These are phyloP conservation scores for Tolypocladium capitatum DNA, from an alignment of 2,329 filamentous ascomycete species.

Conservation along the genomic window DNA sequence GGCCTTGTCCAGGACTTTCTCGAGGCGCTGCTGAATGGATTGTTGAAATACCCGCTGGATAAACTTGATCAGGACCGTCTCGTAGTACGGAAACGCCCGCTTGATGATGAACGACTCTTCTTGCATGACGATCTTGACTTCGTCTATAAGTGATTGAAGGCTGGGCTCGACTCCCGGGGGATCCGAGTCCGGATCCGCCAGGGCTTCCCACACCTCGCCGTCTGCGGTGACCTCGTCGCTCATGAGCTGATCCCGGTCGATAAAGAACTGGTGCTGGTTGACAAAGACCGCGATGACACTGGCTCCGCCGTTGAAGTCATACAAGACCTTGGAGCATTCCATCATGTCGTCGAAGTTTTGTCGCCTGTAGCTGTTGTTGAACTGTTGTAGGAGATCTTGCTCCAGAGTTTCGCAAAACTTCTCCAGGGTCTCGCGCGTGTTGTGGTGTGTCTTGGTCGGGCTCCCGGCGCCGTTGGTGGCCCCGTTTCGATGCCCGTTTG, in stretches of 20 bases:
- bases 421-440: slow-evolving; percentile 82
- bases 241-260: slow-evolving; percentile 84
- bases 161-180: slow-evolving; percentile 85
- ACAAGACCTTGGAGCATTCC: slow-evolving; percentile 84
- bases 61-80: slow-evolving; percentile 85
- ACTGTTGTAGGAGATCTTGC: slow-evolving; percentile 88
- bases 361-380: slow-evolving; percentile 90
- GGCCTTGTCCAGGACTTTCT: slow-evolving; percentile 92
- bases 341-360: slow-evolving; percentile 98
- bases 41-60: slow-evolving; percentile 95
- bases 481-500: slow-evolving; percentile 41
- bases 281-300: slow-evolving; percentile 95
- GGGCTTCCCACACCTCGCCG: slow-evolving; percentile 70
- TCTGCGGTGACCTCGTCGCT: slow-evolving; percentile 72
- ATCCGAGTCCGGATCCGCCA: slow-evolving; percentile 89
- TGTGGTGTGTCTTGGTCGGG: slow-evolving; percentile 36
- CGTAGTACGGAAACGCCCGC: slow-evolving; percentile 88
- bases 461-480: slow-evolving; percentile 29
- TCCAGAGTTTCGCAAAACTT: slow-evolving; percentile 94
- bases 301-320: slow-evolving; percentile 91
- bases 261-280: slow-evolving; percentile 99
- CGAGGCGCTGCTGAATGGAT: slow-evolving; percentile 88
- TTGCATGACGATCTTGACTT: slow-evolving; percentile 90
- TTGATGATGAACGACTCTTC: slow-evolving; percentile 97
- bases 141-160: slow-evolving; percentile 81